Base-by-base conservation (phyloP, 345 rosid species). In the Barbarea vulgaris region DNA sequence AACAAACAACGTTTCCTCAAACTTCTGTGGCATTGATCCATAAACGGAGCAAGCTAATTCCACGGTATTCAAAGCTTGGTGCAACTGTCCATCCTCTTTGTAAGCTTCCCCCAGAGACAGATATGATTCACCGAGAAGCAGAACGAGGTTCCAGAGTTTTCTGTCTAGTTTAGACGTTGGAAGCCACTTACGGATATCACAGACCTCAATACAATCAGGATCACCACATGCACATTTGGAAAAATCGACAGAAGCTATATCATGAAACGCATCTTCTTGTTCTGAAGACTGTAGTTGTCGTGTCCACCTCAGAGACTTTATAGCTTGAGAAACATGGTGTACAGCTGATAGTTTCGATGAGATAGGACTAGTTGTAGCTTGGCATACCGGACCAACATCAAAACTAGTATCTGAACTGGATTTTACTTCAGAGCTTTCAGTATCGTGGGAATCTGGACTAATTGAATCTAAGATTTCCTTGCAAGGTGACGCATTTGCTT, bases 271-370 rank as follows among this genome's bases (percentile, higher is more conserved):
- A 52, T 54, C 70, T 50, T 81, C 86, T 17, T 71, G 76, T 64
- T 84, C 89, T 53, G 85, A 72, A 72, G 79, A 77, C 72, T 91
- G 97, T 44, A 90, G 81, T 52, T 94, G 93, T 30, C 95, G 89
- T 85, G 83, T 86, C 95, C 93, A 88, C 85, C 96, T 88, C 19
- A 94, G 89, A 70, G 98, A 91, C 76, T 91, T 91, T 21, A 94
- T 94, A 76, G 97, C 98, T 85, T 91, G 95, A 74, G 98, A 94
- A 79, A 94, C 96, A 83, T 94, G 97, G 79, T 90, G 87, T 37
- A 94, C 80, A 37, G 96, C 98, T 75, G 93, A 89, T 65, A 91
- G 70, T 80, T 94, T 94, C 18, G 96, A 84, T 59, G 96, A 87
- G 72, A 91, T 86, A 31, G 86, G 89, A 76, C 81, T 87, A 37